These are phyloP conservation scores for Boletus vermiculosoides DNA, from an alignment of 768 basidiomycete species.

Conservation along the genomic window DNA sequence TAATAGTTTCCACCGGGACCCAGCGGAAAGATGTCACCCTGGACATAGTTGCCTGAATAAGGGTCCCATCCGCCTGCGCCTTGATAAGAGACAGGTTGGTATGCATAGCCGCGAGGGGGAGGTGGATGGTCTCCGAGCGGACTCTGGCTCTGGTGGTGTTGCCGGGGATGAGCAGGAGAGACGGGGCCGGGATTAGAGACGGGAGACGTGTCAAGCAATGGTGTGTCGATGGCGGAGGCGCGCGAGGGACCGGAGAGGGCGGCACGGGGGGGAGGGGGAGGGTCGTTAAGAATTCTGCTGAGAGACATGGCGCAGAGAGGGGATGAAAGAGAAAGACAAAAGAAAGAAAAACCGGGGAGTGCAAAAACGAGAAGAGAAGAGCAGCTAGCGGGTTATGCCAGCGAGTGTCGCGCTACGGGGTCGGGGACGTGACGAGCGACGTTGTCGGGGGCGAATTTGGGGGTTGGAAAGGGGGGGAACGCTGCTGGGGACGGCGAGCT, in stretches of 20 bases:
- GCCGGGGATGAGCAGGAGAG: constrained; percentile 21
- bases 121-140: constrained; percentile 34
- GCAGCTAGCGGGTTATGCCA: background rate
- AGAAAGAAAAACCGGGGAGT: constrained; percentile 4
- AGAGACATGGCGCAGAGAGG: constrained; percentile 58
- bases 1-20: constrained; percentile 39
- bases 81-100: constrained; percentile 40
- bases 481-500: constrained; percentile 9
- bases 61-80: constrained; percentile 41
- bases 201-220: constrained; percentile 25
- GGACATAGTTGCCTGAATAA: constrained; percentile 38
- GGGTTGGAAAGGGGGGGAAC: background rate
- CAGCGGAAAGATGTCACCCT: constrained; percentile 37
- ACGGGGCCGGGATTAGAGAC: constrained; percentile 13
- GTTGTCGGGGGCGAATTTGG: background rate
- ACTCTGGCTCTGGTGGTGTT: constrained; percentile 31
- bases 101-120: constrained; percentile 32
- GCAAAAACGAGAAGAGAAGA: background rate
- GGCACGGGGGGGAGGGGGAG: constrained; percentile 44
- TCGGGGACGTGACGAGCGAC: background rate
- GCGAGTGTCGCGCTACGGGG: background rate
- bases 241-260: constrained; percentile 24
- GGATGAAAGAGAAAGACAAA: background rate
- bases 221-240: constrained; percentile 23
- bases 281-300: constrained; percentile 77